Evolutionary conservation across 179 eudicot species (phyloP), one percentile per base, ranked within the genome.

Genomic region (Drosera spatulata): DNA sequence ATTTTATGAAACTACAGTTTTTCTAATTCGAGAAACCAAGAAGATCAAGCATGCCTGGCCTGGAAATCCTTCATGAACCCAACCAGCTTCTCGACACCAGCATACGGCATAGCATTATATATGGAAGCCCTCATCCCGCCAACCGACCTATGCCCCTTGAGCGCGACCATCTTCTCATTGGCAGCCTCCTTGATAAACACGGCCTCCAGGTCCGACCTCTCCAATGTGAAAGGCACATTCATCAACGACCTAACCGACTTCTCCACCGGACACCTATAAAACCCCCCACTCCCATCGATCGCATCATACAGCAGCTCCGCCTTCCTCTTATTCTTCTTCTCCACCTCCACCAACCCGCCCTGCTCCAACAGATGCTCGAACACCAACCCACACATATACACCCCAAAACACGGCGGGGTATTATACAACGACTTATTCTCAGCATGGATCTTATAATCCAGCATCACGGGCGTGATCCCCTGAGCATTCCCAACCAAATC

Each of bases 41-140:
- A 22, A 22, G 33, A 22, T 22, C 33, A 22, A 7, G 58, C 90
- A 75, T 94, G 97, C 76, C 66, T 87, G 37, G 91, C 88, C 66
- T 86, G 97, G 66, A 94, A 94, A 39, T 94, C 91, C 82, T 83
- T 81, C 97, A 94, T 90, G 71, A 94, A 94, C 59, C 79, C 91
- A 52, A 90, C 99, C 77, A 94, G 64, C 75, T 86, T 94, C 76
- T 86, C 80, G 54, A 94, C 97, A 53, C 99, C 99, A 74, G 94
- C 94, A 70, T 80, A 74, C 48, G 99, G 94, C 99, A 90, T 94
- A 11, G 99, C 97, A 86, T 94, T 94, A 56, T 94, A 94, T 5
- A 94, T 86, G 2, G 99, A 94, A 73, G 97, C 99, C 64, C 99
- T 77, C 90, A 90, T 83, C 2, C 99, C 97, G 0, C 99, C 99